Base-by-base conservation (phyloP, 768 basidiomycete species). In the Phylloporus sp. region DNA sequence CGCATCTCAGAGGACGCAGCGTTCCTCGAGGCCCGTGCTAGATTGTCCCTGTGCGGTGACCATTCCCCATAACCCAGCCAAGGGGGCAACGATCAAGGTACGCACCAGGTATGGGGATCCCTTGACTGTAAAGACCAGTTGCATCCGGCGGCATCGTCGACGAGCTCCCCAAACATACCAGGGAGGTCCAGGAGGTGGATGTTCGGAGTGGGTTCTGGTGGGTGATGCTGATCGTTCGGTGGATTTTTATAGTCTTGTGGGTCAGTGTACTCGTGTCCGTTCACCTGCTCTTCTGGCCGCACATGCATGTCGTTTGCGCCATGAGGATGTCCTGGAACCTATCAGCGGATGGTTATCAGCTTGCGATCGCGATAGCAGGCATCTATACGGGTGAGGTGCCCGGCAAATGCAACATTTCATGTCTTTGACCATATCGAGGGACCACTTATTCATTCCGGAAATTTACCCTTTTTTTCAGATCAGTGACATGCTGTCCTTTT, bases 371-470 rank as follows among this genome's bases (percentile, higher is more conserved):
- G 62, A 56, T 62, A 57, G 46, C 50, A 47, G 50, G 44, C 46
- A 48, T 44, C 42, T 50, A 42, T 50, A 33, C 46, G 18, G 57
- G 63, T 55, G 57, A 64, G 53, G 48, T 37, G 54, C 53, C 50
- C 56, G 57, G 57, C 49, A 59, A 61, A 45, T 48, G 41, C 43
- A 34, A 46, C 48, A 55, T 52, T 57, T 55, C 44, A 50, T 58
- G 42, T 47, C 46, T 44, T 58, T 58, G 54, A 50, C 60, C 50
- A 53, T 62, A 58, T 65, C 52, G 59, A 61, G 55, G 47, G 58
- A 44, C 45, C 45, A 46, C 45, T 48, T 46, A 34, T 61, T 64
- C 55, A 56, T 64, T 54, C 59, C 39, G 58, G 45, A 52, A 53
- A 50, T 49, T 44, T 50, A 48, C 37, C 48, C 44, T 49, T 52